Evolutionary conservation across 257 asterid genomes (phyloP).

Genomic region (Oldenlandia corymbosa): DNA sequence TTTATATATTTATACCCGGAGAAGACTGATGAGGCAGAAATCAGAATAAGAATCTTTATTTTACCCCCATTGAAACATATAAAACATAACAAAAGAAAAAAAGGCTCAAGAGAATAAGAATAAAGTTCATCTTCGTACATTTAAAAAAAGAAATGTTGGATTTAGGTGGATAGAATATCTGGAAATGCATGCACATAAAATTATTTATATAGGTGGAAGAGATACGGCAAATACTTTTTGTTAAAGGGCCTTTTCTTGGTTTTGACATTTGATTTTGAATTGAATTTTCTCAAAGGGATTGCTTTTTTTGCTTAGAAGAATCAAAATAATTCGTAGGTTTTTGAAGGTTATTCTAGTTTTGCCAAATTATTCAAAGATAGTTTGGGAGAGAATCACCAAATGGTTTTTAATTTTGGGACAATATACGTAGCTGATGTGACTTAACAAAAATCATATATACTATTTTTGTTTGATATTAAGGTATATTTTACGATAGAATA

Average conservation of each 20-base stretch:
- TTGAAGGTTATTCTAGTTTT: background rate
- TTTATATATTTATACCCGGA: conserved; percentile 15
- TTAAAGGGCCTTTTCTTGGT: conserved; percentile 13
- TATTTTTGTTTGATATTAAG: no score
- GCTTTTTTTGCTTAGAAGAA: no score
- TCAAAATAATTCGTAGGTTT: no score
- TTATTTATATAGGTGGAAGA: background rate
- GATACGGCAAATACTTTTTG: background rate
- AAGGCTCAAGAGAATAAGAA: conserved; percentile 20
- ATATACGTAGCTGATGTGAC: no score
- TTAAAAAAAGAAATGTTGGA: background rate
- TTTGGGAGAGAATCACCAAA: no score
- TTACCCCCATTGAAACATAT: background rate
- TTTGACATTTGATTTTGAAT: no score
- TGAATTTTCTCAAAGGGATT: background rate
- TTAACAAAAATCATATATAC: no score
- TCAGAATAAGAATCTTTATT: conserved; percentile 1
- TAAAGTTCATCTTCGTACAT: conserved; percentile 11
- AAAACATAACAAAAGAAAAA: background rate
- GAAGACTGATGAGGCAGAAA: conserved; percentile 14
- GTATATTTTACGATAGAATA: no score
- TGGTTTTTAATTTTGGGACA: no score
- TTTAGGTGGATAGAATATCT: background rate
- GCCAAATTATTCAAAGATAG: background rate
- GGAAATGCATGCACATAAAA: background rate